A percentile compares a stretch with the other conserved stretches of the same genome.
Conservation (phyloP, 2,329 filamentous ascomycete species). For the Nakataea oryzae region DNA sequence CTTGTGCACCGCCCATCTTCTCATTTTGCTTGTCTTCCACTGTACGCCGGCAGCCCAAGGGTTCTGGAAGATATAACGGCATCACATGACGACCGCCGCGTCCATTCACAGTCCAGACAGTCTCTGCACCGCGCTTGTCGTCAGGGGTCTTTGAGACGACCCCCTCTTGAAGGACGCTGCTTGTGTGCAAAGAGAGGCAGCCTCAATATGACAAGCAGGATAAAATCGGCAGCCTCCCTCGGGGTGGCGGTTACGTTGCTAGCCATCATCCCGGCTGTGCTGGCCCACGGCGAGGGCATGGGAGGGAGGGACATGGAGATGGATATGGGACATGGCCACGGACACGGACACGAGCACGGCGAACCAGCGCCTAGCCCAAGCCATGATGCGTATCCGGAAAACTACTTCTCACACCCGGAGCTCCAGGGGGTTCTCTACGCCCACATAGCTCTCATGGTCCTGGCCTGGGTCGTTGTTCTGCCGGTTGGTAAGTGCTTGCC, state of each 20-base stretch:
- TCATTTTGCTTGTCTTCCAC: not conserved
- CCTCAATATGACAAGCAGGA: not conserved
- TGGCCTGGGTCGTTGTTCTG: slow-evolving; percentile 63
- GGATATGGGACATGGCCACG: slow-evolving; percentile 8
- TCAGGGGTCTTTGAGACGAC: too few relatives aligned
- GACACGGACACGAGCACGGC: slow-evolving; percentile 10
- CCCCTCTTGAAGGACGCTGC: too few relatives aligned
- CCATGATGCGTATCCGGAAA: slow-evolving; percentile 27
- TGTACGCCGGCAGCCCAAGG: too few relatives aligned
- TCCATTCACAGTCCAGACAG: not conserved
- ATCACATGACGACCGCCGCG: not conserved
- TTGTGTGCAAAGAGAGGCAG: not conserved
- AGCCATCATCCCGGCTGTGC: slow-evolving; percentile 14
- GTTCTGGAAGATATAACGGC: not conserved
- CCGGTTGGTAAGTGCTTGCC: slow-evolving; percentile 51
- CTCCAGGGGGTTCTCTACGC: slow-evolving; percentile 49
- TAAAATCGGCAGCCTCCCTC: not conserved
- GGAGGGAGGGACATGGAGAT: slow-evolving; percentile 10
- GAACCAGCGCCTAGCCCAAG: slow-evolving; percentile 11
- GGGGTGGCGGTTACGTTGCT: slow-evolving; percentile 5
- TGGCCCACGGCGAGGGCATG: slow-evolving; percentile 17
- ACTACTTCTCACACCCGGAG: slow-evolving; percentile 48
- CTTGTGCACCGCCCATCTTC: not conserved
- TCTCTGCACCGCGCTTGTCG: too few relatives aligned
- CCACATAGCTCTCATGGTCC: slow-evolving; percentile 60